phyloP scores from a whole-genome alignment of 1,284 basidiomycete genomes.

The Ceratobasidium papillatum region DNA sequence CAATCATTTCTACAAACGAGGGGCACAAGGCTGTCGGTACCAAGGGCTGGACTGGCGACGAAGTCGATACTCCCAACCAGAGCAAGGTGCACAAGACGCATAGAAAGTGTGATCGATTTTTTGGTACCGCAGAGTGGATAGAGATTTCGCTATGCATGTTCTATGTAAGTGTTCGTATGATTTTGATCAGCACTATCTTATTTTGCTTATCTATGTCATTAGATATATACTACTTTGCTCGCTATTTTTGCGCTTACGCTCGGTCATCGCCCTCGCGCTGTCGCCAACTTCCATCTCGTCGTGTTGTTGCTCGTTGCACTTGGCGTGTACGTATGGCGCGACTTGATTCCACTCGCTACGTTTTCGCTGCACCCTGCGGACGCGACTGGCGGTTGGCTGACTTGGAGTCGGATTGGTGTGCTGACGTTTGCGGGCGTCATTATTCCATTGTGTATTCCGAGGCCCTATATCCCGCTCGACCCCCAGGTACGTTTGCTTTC shows the following conservation, averaged over 20 bases:
- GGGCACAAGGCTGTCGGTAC: constrained; percentile 19
- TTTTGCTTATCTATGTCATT: neutral
- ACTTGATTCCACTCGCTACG: constrained; percentile 69
- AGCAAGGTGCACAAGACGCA: constrained; percentile 39
- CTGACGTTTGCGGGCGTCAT: constrained; percentile 56
- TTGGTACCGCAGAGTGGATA: constrained; percentile 43
- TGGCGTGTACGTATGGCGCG: constrained; percentile 65
- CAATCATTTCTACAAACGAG: constrained; percentile 22
- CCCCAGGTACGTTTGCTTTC: constrained; percentile 44
- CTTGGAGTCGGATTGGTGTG: constrained; percentile 54
- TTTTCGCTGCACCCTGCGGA: constrained; percentile 58
- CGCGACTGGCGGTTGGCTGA: constrained; percentile 52
- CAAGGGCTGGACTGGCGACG: constrained; percentile 4
- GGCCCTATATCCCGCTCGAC: constrained; percentile 57
- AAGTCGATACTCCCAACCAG: constrained; percentile 34
- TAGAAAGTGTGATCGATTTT: constrained; percentile 26
- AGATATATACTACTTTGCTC: constrained; percentile 48
- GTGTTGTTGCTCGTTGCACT: constrained; percentile 56
- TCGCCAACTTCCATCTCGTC: constrained; percentile 51
- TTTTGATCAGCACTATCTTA: neutral
- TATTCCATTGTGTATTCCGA: constrained; percentile 60
- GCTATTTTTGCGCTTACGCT: constrained; percentile 42
- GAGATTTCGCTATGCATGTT: constrained; percentile 43
- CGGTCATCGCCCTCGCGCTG: constrained; percentile 8
- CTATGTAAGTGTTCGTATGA: constrained; percentile 36